Conservation (phyloP, 164 flowering plant genomes). For the Liquidambar formosana region DNA sequence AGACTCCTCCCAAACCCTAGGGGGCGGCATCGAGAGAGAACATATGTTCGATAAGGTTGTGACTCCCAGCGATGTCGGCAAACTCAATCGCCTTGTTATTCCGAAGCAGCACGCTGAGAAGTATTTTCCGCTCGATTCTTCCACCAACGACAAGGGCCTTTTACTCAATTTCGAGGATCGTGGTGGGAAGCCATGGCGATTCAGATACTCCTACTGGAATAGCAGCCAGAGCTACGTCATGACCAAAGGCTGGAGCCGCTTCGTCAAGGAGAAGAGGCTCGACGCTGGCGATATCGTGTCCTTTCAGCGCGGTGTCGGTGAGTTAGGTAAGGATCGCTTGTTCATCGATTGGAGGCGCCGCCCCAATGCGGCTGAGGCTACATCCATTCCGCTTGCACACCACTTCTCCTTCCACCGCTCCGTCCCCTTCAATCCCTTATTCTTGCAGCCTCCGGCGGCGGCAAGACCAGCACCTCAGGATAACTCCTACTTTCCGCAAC, state of each 20-base stretch:
- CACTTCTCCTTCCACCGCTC: conserved; percentile 25
- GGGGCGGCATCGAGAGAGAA: conserved; percentile 44
- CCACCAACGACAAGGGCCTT: conserved; percentile 73
- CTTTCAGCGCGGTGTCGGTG: conserved; percentile 72
- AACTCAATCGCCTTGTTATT: conserved; percentile 85
- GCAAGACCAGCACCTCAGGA: conserved; percentile 1
- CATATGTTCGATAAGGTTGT: conserved; percentile 98
- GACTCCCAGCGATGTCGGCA: conserved; percentile 96
- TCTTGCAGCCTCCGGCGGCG: conserved; percentile 1
- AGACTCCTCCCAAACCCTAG: conserved; percentile 14
- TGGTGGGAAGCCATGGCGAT: conserved; percentile 81
- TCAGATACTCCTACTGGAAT: conserved; percentile 95
- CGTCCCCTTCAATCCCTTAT: conserved; percentile 36
- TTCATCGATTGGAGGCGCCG: conserved; percentile 87
- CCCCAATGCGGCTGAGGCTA: conserved; percentile 37
- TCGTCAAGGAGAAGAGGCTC: conserved; percentile 92
- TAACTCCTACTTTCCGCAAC: conserved; percentile 14
- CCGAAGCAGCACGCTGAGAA: conserved; percentile 98
- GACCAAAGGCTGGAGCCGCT: conserved; percentile 98
- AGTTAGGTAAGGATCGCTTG: conserved; percentile 45
- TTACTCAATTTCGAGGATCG: conserved; percentile 83
- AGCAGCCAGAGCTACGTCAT: conserved; percentile 99
- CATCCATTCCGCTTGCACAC: conserved; percentile 9
- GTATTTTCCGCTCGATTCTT: conserved; percentile 81
- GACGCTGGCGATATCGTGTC: conserved; percentile 93